These are phyloP conservation scores for Penicillium bovifimosum DNA, from an alignment of 495 filamentous ascomycete genomes.

Conservation along the genomic window DNA sequence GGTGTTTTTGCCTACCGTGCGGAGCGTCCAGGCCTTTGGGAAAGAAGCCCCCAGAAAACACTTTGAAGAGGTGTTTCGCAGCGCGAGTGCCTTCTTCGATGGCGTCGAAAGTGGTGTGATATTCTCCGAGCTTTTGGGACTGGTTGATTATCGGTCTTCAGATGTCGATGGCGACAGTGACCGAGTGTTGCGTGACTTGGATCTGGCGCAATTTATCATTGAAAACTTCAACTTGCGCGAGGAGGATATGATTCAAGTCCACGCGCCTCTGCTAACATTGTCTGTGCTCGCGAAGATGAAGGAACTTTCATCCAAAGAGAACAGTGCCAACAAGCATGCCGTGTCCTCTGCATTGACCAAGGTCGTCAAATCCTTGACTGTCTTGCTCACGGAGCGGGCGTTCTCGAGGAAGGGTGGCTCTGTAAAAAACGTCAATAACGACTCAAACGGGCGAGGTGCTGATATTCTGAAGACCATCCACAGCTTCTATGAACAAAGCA, in stretches of 20 bases:
- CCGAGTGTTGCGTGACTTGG: conserved; percentile 47
- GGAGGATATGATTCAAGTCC: conserved; percentile 87
- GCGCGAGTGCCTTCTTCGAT: conserved; percentile 94
- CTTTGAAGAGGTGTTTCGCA: conserved; percentile 82
- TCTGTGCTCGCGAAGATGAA: conserved; percentile 56
- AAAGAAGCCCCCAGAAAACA: conserved; percentile 52
- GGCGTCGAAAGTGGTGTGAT: conserved; percentile 92
- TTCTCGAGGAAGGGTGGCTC: conserved; percentile 47
- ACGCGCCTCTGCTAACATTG: conserved; percentile 71
- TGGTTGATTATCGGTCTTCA: conserved; percentile 31
- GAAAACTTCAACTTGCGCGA: conserved; percentile 87
- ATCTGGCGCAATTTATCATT: conserved; percentile 75
- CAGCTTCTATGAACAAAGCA: conserved; percentile 55
- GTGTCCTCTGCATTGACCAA: conserved; percentile 27
- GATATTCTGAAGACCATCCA: conserved; percentile 56
- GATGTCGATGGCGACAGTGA: conserved; percentile 38
- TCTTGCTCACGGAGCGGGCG: conserved; percentile 64
- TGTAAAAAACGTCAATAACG: conserved; percentile 17
- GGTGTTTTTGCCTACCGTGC: conserved; percentile 81
- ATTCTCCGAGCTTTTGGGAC: conserved; percentile 71
- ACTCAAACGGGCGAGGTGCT: conserved; percentile 21
- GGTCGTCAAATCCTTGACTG: conserved; percentile 34
- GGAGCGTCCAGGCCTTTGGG: conserved; percentile 70
- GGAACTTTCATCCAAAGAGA: conserved; percentile 19
- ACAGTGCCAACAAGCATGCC: conserved; percentile 15